A percentile compares a stretch with the other conserved stretches of the same genome.
These are phyloP conservation scores for Penicillium oxalicum DNA, from an alignment of 2,329 filamentous ascomycete species.

Conservation along the genomic window DNA sequence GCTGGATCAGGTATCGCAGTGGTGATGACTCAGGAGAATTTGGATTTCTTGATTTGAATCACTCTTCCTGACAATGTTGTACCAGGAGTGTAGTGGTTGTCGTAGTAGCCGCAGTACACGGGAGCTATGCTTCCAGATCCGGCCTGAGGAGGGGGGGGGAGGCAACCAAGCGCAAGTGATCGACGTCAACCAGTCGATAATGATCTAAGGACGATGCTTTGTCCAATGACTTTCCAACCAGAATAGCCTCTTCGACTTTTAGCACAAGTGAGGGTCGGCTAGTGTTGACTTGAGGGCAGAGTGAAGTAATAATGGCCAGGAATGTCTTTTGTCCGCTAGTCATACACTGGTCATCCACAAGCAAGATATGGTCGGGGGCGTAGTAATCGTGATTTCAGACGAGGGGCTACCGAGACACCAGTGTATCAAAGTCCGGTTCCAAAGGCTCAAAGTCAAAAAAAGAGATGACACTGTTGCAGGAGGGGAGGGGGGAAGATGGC, in stretches of 20 bases:
- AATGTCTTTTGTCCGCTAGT: constrained; percentile 2
- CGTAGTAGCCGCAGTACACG: not conserved
- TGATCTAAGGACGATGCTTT: constrained; percentile 24
- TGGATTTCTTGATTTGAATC: too few relatives aligned
- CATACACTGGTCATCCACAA: constrained; percentile 11
- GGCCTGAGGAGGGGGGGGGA: constrained; percentile 3
- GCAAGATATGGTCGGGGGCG: not conserved
- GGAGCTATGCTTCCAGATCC: constrained; percentile 21
- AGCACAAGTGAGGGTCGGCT: not conserved
- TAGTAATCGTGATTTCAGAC: not conserved
- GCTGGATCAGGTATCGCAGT: too few relatives aligned
- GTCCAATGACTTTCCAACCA: constrained; percentile 1
- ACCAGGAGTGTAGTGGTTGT: not conserved
- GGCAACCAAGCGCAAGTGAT: constrained; percentile 5
- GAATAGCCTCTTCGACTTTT: constrained; percentile 8
- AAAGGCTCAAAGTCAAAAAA: not conserved
- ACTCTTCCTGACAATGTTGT: not conserved
- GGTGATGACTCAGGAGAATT: too few relatives aligned
- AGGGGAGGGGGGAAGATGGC: constrained; percentile 4
- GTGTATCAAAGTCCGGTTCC: not conserved
- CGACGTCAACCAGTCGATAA: constrained; percentile 25
- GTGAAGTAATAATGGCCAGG: not conserved
- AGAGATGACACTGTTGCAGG: not conserved
- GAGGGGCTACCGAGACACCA: not conserved
- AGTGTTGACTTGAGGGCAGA: constrained; percentile 1